phyloP scores from a whole-genome alignment of 1,139 yeast species.

The Protomyces inouyei region DNA sequence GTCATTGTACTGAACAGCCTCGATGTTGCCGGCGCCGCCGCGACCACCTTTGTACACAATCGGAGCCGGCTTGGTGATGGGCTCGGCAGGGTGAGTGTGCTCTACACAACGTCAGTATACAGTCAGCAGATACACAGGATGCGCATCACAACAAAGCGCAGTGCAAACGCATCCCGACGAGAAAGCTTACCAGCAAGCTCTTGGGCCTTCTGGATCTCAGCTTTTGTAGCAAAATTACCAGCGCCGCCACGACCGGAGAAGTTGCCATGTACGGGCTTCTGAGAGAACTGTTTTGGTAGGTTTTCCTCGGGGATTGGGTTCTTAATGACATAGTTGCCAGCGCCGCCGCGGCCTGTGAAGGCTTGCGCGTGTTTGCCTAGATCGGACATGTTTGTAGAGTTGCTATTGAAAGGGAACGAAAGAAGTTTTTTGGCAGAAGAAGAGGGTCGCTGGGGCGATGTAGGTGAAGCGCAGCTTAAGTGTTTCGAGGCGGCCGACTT shows the following conservation, averaged over 20 bases:
- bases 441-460: too few species aligned
- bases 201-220: neutral
- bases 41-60: slow-evolving; percentile 19
- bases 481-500: too few species aligned
- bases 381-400: neutral
- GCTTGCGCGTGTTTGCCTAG: slow-evolving; percentile 17
- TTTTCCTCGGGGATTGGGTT: slow-evolving; percentile 22
- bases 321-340: slow-evolving; percentile 23
- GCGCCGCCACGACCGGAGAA: slow-evolving; percentile 26
- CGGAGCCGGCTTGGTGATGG: slow-evolving; percentile 1
- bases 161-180: neutral
- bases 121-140: too few species aligned
- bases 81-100: neutral
- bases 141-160: neutral
- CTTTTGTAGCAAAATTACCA: slow-evolving; percentile 4
- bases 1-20: slow-evolving; percentile 23
- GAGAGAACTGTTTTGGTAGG: slow-evolving; percentile 9
- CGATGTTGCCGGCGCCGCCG: slow-evolving; percentile 24
- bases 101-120: too few species aligned
- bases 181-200: neutral
- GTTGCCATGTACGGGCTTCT: slow-evolving; percentile 16
- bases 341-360: slow-evolving; percentile 26
- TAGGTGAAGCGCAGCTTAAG: too few species aligned
- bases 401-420: neutral
- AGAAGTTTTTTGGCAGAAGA: too few species aligned